A percentile compares a stretch with the other conserved stretches of the same genome.
Conservation (phyloP, 2,329 filamentous ascomycete species). For the Ustulina deusta region DNA sequence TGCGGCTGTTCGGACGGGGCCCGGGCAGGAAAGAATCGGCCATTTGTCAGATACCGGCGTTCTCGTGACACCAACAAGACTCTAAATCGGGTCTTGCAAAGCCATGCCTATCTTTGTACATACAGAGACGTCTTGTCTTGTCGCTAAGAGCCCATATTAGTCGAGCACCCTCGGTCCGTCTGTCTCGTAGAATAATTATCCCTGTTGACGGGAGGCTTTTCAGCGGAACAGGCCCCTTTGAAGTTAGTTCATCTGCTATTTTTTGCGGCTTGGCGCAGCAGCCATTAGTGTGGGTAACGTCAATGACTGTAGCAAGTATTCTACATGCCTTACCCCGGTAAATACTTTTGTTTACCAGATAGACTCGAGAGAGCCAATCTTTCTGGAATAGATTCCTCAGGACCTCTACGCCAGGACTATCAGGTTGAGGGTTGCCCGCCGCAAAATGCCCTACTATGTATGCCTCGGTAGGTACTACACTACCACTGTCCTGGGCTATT, state of each 20-base stretch:
- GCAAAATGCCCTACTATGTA: too few species aligned
- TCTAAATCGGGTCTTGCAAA: slow-evolving; percentile 25
- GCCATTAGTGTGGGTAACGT: not conserved
- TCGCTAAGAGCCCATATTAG: slow-evolving; percentile 1
- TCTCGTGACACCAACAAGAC: slow-evolving; percentile 14
- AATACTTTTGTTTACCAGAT: too few species aligned
- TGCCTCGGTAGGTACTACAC: too few species aligned
- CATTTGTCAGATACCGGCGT: slow-evolving; percentile 31
- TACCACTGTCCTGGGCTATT: too few species aligned
- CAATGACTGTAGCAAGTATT: not conserved
- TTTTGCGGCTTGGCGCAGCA: slow-evolving; percentile 33
- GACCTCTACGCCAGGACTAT: too few species aligned
- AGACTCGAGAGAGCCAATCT: too few species aligned
- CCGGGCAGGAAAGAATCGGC: slow-evolving; percentile 10
- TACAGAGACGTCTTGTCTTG: slow-evolving; percentile 9
- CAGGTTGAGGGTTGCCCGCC: too few species aligned
- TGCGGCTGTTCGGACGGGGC: not conserved
- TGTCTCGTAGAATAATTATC: not conserved
- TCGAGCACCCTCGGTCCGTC: not conserved
- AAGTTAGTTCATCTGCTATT: slow-evolving; percentile 31
- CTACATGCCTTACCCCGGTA: too few species aligned
- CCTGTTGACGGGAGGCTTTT: slow-evolving; percentile 30
- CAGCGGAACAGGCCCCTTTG: slow-evolving; percentile 25
- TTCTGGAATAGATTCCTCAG: too few species aligned
- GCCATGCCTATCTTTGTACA: not conserved